Percentiles rank a stretch among this genome's conserved stretches.
Conservation (phyloP, 2,329 filamentous ascomycete genomes). For the Trichophyton schoenleinii region DNA sequence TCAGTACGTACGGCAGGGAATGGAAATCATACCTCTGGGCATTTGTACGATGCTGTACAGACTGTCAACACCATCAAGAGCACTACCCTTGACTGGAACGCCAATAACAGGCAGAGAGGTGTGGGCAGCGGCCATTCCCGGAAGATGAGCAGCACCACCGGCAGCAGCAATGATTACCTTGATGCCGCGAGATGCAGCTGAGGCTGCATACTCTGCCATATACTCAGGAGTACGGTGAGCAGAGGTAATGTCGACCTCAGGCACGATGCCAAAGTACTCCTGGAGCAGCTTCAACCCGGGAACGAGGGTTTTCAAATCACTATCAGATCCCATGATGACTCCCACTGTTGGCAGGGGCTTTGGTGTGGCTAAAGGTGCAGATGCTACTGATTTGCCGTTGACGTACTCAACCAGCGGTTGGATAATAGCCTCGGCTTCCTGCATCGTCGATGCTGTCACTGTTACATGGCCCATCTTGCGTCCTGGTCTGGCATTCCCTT, state of each 20-base stretch:
- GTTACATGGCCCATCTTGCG: slow-evolving; percentile 96
- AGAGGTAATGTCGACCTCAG: slow-evolving; percentile 36
- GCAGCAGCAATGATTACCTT: slow-evolving; percentile 65
- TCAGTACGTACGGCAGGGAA: not conserved
- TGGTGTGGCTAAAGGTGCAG: slow-evolving; percentile 16
- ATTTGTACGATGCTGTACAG: slow-evolving; percentile 65
- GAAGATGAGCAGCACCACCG: slow-evolving; percentile 59
- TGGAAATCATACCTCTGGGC: slow-evolving; percentile 43
- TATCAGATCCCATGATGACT: slow-evolving; percentile 40
- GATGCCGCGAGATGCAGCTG: slow-evolving; percentile 52
- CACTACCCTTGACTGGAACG: slow-evolving; percentile 62
- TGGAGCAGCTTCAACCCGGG: slow-evolving; percentile 34
- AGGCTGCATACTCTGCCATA: slow-evolving; percentile 55
- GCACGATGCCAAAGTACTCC: slow-evolving; percentile 33
- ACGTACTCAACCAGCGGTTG: slow-evolving; percentile 61
- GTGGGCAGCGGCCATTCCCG: slow-evolving; percentile 62
- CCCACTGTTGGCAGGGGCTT: slow-evolving; percentile 27
- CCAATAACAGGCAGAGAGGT: slow-evolving; percentile 64
- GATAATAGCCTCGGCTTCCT: slow-evolving; percentile 54
- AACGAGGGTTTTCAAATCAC: slow-evolving; percentile 34
- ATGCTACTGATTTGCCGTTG: slow-evolving; percentile 44
- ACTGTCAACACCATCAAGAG: slow-evolving; percentile 59
- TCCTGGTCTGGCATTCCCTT: slow-evolving; percentile 66
- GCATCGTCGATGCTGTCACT: slow-evolving; percentile 55
- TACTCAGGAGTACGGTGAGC: slow-evolving; percentile 56